phyloP scores from a whole-genome alignment of 2,329 filamentous ascomycete genomes.

The Calonectria montana region DNA sequence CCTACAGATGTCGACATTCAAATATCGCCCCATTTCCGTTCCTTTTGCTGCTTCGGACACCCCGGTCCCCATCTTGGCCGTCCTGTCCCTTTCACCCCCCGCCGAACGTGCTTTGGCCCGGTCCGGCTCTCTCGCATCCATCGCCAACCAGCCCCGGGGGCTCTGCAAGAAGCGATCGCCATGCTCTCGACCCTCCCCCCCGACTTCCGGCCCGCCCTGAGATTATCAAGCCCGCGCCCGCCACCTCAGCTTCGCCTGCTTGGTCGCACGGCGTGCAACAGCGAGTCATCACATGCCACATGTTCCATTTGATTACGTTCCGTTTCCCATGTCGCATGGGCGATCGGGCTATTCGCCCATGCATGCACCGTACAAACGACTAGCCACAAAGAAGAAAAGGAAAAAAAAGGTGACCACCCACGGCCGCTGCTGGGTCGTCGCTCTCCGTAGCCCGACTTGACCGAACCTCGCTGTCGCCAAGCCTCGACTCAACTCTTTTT shows the following conservation, averaged over 20 bases:
- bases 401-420: background rate
- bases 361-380: slow-evolving; percentile 18
- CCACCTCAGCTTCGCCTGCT: slow-evolving; percentile 24
- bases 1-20: slow-evolving; percentile 42
- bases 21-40: slow-evolving; percentile 32
- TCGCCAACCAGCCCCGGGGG: slow-evolving; percentile 18
- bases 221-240: slow-evolving; percentile 29
- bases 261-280: slow-evolving; percentile 32
- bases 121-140: slow-evolving; percentile 15
- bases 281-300: slow-evolving; percentile 41
- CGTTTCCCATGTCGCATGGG: slow-evolving; percentile 17
- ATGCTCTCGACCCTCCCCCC: slow-evolving; percentile 17
- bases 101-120: slow-evolving; percentile 16
- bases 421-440: background rate
- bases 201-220: slow-evolving; percentile 28
- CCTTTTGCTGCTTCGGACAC: slow-evolving; percentile 15
- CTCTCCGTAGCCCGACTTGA: slow-evolving; percentile 2
- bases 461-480: background rate
- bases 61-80: slow-evolving; percentile 14
- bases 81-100: slow-evolving; percentile 1
- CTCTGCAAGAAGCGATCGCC: slow-evolving; percentile 25
- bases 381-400: background rate
- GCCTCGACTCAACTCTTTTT: background rate
- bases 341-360: slow-evolving; percentile 2
- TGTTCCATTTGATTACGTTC: slow-evolving; percentile 24